Evolutionary conservation across 805 yeast genomes (phyloP).

Genomic region (Teunomyces funiuensis): DNA sequence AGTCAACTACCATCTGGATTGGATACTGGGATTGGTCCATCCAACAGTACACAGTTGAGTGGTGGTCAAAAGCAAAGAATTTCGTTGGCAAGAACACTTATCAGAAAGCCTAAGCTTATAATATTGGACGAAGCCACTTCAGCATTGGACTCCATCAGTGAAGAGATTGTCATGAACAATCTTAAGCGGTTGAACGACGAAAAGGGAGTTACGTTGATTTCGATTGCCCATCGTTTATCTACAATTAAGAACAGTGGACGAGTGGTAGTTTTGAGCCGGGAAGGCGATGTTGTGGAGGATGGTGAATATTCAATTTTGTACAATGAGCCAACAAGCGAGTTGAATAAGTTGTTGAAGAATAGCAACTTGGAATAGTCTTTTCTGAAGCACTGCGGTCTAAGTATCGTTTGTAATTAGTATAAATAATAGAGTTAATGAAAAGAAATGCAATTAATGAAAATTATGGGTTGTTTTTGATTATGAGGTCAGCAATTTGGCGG

Average conservation of each 20-base stretch:
- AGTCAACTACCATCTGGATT: conserved; percentile 76
- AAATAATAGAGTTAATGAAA: too few species aligned
- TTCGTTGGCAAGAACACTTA: conserved; percentile 84
- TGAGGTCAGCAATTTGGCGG: too few species aligned
- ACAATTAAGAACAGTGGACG: conserved; percentile 83
- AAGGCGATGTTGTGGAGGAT: conserved; percentile 66
- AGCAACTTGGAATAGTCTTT: conserved; percentile 4
- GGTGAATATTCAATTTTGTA: conserved; percentile 36
- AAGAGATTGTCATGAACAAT: conserved; percentile 78
- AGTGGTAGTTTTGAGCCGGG: conserved; percentile 62
- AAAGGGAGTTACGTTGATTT: conserved; percentile 67
- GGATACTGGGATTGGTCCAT: conserved; percentile 79
- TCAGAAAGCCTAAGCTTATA: conserved; percentile 75
- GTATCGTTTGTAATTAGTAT: too few species aligned
- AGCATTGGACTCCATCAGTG: conserved; percentile 87
- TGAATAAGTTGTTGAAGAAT: conserved; percentile 36
- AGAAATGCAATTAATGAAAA: too few species aligned
- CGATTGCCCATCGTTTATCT: conserved; percentile 88
- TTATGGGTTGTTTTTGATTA: too few species aligned
- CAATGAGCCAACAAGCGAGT: conserved; percentile 28
- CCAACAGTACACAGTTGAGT: conserved; percentile 68
- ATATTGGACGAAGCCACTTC: conserved; percentile 94
- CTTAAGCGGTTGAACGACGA: conserved; percentile 53
- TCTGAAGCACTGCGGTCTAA: too few species aligned
- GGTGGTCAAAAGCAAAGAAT: conserved; percentile 96